Base-by-base conservation (phyloP, 164 flowering plant genomes). In the Kingdonia uniflora region DNA sequence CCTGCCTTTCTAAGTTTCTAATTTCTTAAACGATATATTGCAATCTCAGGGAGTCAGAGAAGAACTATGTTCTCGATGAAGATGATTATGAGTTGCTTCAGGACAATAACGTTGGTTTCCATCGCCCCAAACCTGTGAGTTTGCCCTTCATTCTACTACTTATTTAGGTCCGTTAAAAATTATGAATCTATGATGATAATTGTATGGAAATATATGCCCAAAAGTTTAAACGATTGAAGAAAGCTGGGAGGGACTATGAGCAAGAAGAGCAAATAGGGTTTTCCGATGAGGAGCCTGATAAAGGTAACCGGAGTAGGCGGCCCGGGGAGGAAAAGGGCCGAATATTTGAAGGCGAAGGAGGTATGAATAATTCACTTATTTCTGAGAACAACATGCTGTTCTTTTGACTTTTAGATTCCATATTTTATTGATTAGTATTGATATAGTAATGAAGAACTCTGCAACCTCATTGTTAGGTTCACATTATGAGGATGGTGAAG, bases 61-160 rank as follows among this genome's bases (percentile, higher is more conserved):
- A 72, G 69, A 70, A 74, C 41, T 83, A 68, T 66, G 68, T 64
- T 3, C 92, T 92, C 40, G 99, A 92, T 56, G 97, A 88, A 62
- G 99, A 92, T 64, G 97, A 92, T 40, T 92, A 89, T 65, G 85
- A 73, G 66, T 87, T 92, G 52, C 86, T 92, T 15, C 75, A 81
- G 69, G 95, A 88, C 54, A 81, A 80, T 57, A 80, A 87, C 42
- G 68, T 73, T 29, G 82, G 79, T 1, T 74, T 80, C 52, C 71
- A 59, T 43, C 90, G 90, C 16, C 86, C 84, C 5, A 77, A 70
- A 64, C 74, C 71, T 44, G 75, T 66, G 42, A 65, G 68, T 48
- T 22, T 26, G 13, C 26, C 10, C 15, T 19, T 19, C 11, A 12
- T 45, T 20, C n/a, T 51, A 3, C 11, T 15, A 11, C 24, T 10